Evolutionary conservation across 352 stramenopile genomes (phyloP).

Genomic region (Phytopythium cucurbitacearum): DNA sequence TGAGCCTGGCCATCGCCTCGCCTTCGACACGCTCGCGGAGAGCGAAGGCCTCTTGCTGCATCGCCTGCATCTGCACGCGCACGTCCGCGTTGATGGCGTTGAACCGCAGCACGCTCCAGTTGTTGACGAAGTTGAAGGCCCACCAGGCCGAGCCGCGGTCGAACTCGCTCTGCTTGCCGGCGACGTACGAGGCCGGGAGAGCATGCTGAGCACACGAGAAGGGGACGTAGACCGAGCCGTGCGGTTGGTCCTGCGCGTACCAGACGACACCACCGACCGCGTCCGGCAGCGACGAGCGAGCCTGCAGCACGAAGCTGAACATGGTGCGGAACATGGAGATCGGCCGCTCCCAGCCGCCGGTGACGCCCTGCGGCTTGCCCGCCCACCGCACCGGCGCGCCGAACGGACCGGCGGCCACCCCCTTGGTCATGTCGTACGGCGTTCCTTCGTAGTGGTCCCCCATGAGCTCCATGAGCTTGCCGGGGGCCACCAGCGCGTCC

Average conservation of each 20-base stretch:
- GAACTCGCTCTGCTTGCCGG: slow-evolving; percentile 69
- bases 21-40: slow-evolving; percentile 3
- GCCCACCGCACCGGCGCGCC: slow-evolving; percentile 83
- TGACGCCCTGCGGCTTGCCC: slow-evolving; percentile 37
- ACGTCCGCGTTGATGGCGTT: slow-evolving; percentile 68
- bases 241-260: slow-evolving; percentile 61
- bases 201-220: slow-evolving; percentile 53
- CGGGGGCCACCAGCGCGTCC: slow-evolving; percentile 45
- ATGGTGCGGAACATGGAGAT: slow-evolving; percentile 92
- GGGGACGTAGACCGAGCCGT: slow-evolving; percentile 72
- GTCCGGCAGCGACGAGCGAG: slow-evolving; percentile 25
- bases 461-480: slow-evolving; percentile 80
- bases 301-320: slow-evolving; percentile 78
- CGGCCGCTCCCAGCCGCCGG: slow-evolving; percentile 80
- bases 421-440: slow-evolving; percentile 83
- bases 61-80: slow-evolving; percentile 16
- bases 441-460: slow-evolving; percentile 91
- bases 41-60: slow-evolving; percentile 42
- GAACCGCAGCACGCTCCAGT: slow-evolving; percentile 77
- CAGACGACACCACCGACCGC: slow-evolving; percentile 49
- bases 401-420: slow-evolving; percentile 87
- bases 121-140: slow-evolving; percentile 87
- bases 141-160: slow-evolving; percentile 67
- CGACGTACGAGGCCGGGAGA: slow-evolving; percentile 51
- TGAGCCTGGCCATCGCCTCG: slow-evolving; percentile 10